Percentiles rank a stretch among this genome's conserved stretches.
These are phyloP conservation scores for Aspergillus sp. DNA, from an alignment of 2,329 filamentous ascomycete genomes.

Conservation along the genomic window DNA sequence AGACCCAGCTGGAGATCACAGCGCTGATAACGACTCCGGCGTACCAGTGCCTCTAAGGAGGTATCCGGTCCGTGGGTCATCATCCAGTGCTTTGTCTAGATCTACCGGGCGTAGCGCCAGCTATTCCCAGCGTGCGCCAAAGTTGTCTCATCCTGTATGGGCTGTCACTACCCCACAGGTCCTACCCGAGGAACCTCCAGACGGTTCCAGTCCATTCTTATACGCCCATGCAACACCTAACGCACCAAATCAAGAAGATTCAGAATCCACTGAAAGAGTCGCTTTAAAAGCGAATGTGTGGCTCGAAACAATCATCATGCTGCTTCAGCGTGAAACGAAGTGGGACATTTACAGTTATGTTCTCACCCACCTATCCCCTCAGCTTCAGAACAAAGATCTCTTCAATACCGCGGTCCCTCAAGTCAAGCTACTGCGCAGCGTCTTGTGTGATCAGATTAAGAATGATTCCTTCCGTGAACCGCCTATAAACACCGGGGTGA, in stretches of 20 bases:
- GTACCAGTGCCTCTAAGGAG: slow-evolving; percentile 27
- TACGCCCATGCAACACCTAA: slow-evolving; percentile 48
- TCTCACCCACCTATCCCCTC: slow-evolving; percentile 79
- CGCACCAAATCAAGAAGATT: slow-evolving; percentile 28
- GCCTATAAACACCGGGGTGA: slow-evolving; percentile 72
- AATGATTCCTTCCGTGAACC: slow-evolving; percentile 77
- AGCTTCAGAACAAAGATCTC: slow-evolving; percentile 84
- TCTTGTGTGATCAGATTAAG: slow-evolving; percentile 81
- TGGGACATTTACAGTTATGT: slow-evolving; percentile 95
- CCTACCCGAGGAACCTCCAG: slow-evolving; percentile 54
- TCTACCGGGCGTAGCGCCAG: slow-evolving; percentile 33
- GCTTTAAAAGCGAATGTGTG: slow-evolving; percentile 64
- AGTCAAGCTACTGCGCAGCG: slow-evolving; percentile 70
- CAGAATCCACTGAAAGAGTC: slow-evolving; percentile 33
- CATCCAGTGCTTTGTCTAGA: slow-evolving; percentile 29
- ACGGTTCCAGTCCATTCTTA: slow-evolving; percentile 50
- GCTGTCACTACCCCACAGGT: slow-evolving; percentile 55
- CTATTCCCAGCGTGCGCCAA: slow-evolving; percentile 33
- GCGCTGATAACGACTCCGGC: slow-evolving; percentile 38
- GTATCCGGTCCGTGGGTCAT: slow-evolving; percentile 31
- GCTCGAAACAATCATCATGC: slow-evolving; percentile 72
- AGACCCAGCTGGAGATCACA: slow-evolving; percentile 38
- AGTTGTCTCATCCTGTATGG: slow-evolving; percentile 52
- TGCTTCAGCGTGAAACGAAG: slow-evolving; percentile 72
- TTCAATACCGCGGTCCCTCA: slow-evolving; percentile 73